These are phyloP conservation scores for Austropuccinia psidii DNA, from an alignment of 1,284 basidiomycete species.

Conservation along the genomic window DNA sequence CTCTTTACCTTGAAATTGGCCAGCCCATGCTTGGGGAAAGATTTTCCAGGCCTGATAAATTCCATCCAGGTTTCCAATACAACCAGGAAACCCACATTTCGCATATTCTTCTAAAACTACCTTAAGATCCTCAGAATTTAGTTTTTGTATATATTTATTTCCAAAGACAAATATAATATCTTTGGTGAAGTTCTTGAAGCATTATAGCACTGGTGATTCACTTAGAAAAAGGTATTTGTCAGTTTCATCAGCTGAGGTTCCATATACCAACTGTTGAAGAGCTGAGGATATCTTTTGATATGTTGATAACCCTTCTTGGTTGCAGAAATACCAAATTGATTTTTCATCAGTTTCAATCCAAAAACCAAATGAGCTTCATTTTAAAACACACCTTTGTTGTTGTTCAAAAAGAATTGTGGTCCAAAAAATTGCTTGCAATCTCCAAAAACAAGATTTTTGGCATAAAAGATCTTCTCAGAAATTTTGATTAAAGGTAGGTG, in stretches of 20 bases:
- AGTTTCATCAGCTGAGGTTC: neutral
- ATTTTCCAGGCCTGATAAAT: slow-evolving; percentile 2
- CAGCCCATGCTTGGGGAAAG: neutral
- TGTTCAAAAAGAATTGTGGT: no score
- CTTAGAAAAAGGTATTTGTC: neutral
- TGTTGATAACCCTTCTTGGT: neutral
- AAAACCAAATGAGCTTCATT: no score
- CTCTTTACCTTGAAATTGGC: neutral
- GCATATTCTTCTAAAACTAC: neutral
- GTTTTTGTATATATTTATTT: neutral
- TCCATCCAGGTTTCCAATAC: neutral
- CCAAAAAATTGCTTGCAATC: no score
- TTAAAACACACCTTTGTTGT: no score
- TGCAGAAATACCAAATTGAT: neutral
- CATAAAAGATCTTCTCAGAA: no score
- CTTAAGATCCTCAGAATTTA: neutral
- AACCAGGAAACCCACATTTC: neutral
- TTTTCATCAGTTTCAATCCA: no score
- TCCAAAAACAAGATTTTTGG: no score
- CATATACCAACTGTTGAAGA: slow-evolving; percentile 4
- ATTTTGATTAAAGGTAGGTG: no score
- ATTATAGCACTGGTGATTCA: neutral
- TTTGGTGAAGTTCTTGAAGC: neutral
- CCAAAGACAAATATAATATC: neutral
- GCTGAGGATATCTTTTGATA: neutral